Conservation (phyloP, 192 early-diverging fungal species). For the Chytriomyces hyalinus region DNA sequence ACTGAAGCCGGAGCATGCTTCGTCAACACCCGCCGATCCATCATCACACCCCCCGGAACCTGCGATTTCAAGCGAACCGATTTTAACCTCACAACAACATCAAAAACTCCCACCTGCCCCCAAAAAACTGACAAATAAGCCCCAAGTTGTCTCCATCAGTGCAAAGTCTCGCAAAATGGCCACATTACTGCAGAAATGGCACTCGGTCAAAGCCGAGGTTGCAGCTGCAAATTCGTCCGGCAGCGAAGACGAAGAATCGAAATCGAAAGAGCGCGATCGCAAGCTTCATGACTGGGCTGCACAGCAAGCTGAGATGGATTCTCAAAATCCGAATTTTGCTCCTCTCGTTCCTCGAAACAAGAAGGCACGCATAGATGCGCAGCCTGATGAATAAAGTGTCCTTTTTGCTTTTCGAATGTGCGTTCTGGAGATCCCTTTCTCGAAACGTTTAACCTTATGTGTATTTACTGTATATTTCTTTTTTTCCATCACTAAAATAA, state of each 20-base stretch:
- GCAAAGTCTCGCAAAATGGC: constrained; percentile 23
- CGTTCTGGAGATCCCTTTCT: neutral
- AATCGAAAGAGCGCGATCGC: neutral
- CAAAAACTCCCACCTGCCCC: neutral
- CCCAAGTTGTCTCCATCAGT: constrained; percentile 26
- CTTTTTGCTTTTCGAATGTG: neutral
- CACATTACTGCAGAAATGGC: constrained; percentile 26
- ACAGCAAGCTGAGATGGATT: neutral
- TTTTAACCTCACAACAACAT: neutral
- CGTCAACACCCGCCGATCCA: neutral
- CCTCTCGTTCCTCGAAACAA: constrained; percentile 18
- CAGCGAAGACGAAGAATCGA: neutral
- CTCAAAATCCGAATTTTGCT: constrained; percentile 26
- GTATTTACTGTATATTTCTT: neutral
- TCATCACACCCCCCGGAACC: neutral
- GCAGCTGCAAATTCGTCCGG: neutral
- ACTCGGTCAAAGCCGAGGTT: constrained; percentile 22
- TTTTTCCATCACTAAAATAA: neutral
- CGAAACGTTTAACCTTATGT: neutral
- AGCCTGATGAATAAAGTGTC: neutral
- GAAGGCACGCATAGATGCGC: neutral
- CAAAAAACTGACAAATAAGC: constrained; percentile 7
- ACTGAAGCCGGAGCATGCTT: too few species aligned
- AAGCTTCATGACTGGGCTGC: constrained; percentile 23
- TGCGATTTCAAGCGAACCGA: neutral